Conservation (phyloP, 1,139 yeast genomes). For the Nakaseomyces nivariensis region DNA sequence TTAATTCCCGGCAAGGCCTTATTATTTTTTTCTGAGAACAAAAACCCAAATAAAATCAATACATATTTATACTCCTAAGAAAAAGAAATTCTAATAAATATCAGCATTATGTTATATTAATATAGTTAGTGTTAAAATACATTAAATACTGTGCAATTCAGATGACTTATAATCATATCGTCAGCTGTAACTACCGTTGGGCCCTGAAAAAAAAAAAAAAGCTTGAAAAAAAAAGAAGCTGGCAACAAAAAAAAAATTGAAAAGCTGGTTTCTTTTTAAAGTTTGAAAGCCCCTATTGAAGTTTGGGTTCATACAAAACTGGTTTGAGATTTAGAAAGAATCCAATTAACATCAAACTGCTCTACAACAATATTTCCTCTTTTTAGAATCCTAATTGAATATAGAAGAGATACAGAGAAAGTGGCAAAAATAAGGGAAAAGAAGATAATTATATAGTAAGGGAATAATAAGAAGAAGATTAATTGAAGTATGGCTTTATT, state of each 20-base stretch:
- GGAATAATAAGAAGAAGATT: not conserved
- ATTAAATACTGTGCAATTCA: too few relatives aligned
- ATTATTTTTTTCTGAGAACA: not conserved
- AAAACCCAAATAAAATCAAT: not conserved
- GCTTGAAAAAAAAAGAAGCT: too few relatives aligned
- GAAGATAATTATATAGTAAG: not conserved
- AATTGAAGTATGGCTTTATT: slow-evolving; percentile 50
- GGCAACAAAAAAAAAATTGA: not conserved
- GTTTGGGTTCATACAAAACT: too few relatives aligned
- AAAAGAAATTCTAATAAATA: not conserved
- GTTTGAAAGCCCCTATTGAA: not conserved
- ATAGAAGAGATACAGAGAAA: too few relatives aligned
- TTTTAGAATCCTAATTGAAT: too few relatives aligned
- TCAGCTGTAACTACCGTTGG: not conserved
- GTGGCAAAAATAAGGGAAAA: not conserved
- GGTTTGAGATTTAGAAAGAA: too few relatives aligned
- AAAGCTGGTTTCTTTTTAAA: not conserved
- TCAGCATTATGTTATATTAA: not conserved
- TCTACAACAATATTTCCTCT: too few relatives aligned
- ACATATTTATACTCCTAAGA: not conserved
- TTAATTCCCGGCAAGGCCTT: not conserved
- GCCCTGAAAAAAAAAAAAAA: not conserved
- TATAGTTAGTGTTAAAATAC: not conserved
- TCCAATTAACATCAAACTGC: too few relatives aligned
- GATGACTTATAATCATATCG: not conserved